Evolutionary conservation across 805 yeast genomes (phyloP).

Genomic region (Yarrowia alimentaria): DNA sequence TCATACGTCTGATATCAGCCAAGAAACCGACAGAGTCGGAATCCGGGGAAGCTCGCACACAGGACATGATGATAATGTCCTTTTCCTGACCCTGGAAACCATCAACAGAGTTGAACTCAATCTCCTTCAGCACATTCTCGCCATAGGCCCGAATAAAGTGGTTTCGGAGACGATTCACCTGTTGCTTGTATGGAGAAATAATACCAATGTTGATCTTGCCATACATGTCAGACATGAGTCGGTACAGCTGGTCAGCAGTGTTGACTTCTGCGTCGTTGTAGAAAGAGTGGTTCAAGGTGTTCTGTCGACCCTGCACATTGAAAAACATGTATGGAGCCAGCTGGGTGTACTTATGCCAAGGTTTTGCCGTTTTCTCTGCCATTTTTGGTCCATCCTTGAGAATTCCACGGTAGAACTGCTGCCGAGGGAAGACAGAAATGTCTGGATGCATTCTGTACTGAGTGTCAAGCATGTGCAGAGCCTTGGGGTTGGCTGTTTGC

Average conservation of each 20-base stretch:
- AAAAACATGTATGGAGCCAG: constrained; percentile 79
- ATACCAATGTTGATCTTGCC: constrained; percentile 67
- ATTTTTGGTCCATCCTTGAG: constrained; percentile 79
- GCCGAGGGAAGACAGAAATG: constrained; percentile 82
- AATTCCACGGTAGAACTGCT: constrained; percentile 70
- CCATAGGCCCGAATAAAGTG: constrained; percentile 65
- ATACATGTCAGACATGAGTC: constrained; percentile 45
- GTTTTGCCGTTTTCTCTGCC: constrained; percentile 54
- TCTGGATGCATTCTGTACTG: constrained; percentile 98
- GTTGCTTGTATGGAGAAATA: constrained; percentile 94
- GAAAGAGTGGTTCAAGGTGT: constrained; percentile 60
- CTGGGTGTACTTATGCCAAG: constrained; percentile 65
- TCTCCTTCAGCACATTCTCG: constrained; percentile 54
- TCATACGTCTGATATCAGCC: constrained; percentile 91
- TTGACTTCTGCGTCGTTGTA: constrained; percentile 69
- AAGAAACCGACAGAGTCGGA: constrained; percentile 72
- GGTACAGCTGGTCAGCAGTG: constrained; percentile 67
- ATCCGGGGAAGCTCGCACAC: constrained; percentile 82
- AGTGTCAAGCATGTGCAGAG: constrained; percentile 74
- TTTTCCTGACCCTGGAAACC: constrained; percentile 99
- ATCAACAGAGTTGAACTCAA: constrained; percentile 93
- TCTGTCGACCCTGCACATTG: constrained; percentile 64
- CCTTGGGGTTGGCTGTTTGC: constrained; percentile 61
- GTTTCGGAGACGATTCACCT: constrained; percentile 57
- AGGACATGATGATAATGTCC: constrained; percentile 87